Conservation (phyloP, 2,329 filamentous ascomycete genomes). For the Claviceps purpurea region DNA sequence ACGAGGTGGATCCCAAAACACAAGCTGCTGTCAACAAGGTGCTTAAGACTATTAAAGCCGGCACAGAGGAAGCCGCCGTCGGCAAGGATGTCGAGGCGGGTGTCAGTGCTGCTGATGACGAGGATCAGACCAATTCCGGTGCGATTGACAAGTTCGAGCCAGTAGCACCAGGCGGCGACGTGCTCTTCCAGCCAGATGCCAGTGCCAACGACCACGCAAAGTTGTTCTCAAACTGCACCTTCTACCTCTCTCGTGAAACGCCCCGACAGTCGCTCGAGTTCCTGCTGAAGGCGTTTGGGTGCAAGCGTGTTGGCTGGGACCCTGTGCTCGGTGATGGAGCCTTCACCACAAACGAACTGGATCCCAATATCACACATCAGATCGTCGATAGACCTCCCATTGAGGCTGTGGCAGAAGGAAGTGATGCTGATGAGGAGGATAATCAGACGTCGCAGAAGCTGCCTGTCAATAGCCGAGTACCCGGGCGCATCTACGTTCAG, state of each 20-base stretch:
- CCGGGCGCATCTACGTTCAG: conserved; percentile 87
- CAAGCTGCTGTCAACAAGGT: conserved; percentile 58
- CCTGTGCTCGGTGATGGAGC: conserved; percentile 79
- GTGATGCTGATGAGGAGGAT: conserved; percentile 35
- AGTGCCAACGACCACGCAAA: conserved; percentile 52
- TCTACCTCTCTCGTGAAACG: conserved; percentile 89
- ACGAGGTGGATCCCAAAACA: conserved; percentile 46
- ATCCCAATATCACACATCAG: conserved; percentile 87
- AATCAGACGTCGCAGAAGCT: conserved; percentile 49
- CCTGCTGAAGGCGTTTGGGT: conserved; percentile 84
- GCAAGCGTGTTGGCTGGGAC: conserved; percentile 93
- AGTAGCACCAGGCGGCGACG: conserved; percentile 69
- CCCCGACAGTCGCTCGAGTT: conserved; percentile 86
- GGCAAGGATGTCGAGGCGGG: conserved; percentile 21
- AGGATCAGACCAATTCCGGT: conserved; percentile 26
- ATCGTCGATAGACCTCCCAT: conserved; percentile 82
- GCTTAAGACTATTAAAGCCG: conserved; percentile 51
- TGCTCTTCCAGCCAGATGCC: conserved; percentile 64
- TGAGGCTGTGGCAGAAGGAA: conserved; percentile 39
- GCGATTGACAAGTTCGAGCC: conserved; percentile 87
- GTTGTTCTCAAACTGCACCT: conserved; percentile 80
- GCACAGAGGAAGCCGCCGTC: conserved; percentile 28
- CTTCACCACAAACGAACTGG: conserved; percentile 78
- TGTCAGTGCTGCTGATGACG: conserved; percentile 24
- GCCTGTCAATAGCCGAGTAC: conserved; percentile 56